Evolutionary conservation across 305 asterid species (phyloP).

Genomic region (Fraxinus platypoda): DNA sequence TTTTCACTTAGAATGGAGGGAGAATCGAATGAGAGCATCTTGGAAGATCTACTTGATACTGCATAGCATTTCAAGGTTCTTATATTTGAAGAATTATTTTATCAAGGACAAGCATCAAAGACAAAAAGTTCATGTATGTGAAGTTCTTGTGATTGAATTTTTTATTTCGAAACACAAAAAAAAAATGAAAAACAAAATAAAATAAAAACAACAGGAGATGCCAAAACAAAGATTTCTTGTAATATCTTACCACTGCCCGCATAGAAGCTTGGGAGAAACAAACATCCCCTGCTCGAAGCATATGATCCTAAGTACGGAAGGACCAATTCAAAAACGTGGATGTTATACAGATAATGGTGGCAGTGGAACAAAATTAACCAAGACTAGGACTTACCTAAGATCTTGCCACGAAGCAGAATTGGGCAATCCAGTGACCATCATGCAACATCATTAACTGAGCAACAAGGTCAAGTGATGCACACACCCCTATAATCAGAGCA

Average conservation of each 20-base stretch:
- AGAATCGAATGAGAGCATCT: no score
- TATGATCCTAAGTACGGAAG: slow-evolving; percentile 68
- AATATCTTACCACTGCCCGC: slow-evolving; percentile 78
- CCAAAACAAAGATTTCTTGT: not conserved
- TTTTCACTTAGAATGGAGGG: no score
- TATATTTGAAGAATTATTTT: no score
- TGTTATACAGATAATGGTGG: not conserved
- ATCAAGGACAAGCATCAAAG: no score
- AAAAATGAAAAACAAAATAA: not conserved
- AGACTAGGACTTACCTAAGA: slow-evolving; percentile 61
- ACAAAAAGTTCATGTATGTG: no score
- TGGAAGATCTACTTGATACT: no score
- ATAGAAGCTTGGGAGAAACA: slow-evolving; percentile 92
- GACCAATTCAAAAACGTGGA: slow-evolving; percentile 4
- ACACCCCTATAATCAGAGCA: slow-evolving; percentile 84
- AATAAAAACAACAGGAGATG: not conserved
- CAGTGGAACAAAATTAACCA: not conserved
- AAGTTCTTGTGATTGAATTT: no score
- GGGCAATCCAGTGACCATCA: slow-evolving; percentile 64
- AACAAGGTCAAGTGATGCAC: not conserved
- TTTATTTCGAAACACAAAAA: no score
- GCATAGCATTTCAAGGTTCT: no score
- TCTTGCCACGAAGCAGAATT: slow-evolving; percentile 99
- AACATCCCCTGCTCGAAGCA: slow-evolving; percentile 98
- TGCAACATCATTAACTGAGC: not conserved